Conservation (phyloP, 805 yeast genomes). For the Schwanniomyces yamadae region DNA sequence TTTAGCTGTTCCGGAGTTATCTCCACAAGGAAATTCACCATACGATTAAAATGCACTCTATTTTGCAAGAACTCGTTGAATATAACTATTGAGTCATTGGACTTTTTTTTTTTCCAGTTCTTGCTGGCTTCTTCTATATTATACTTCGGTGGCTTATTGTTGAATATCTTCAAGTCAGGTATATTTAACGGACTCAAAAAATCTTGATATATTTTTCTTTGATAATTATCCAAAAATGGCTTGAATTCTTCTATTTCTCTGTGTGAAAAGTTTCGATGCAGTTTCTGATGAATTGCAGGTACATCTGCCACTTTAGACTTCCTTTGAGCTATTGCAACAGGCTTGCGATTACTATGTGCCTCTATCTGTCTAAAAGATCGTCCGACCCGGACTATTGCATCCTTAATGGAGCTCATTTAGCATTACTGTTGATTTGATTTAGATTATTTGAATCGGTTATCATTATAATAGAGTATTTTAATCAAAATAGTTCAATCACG, state of each 20-base stretch:
- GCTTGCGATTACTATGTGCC: slow-evolving; percentile 6
- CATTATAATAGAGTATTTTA: too few relatives aligned
- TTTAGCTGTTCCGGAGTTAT: slow-evolving; percentile 31
- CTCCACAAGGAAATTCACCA: slow-evolving; percentile 31
- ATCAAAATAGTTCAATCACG: too few relatives aligned
- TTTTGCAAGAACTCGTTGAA: slow-evolving; percentile 27
- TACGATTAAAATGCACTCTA: slow-evolving; percentile 27
- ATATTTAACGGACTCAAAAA: slow-evolving; percentile 36
- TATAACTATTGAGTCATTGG: slow-evolving; percentile 15
- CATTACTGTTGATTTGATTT: too few relatives aligned
- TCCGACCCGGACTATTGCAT: slow-evolving; percentile 34
- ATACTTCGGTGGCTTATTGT: slow-evolving; percentile 21
- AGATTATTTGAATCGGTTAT: too few relatives aligned
- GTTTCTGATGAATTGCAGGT: slow-evolving; percentile 1
- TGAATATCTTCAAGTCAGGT: slow-evolving; percentile 31
- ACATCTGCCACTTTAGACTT: slow-evolving; percentile 1
- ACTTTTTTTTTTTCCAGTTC: slow-evolving; percentile 25
- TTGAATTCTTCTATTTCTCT: slow-evolving; percentile 11
- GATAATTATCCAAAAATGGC: slow-evolving; percentile 15
- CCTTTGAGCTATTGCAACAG: neutral
- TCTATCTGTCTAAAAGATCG: slow-evolving; percentile 29
- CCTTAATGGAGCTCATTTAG: slow-evolving; percentile 33
- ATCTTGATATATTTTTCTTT: slow-evolving; percentile 25
- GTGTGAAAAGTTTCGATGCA: slow-evolving; percentile 9
- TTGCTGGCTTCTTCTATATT: slow-evolving; percentile 22